A percentile compares a stretch with the other conserved stretches of the same genome.
phyloP scores from a whole-genome alignment of 371 early-diverging fungal species.

The Haplosporangium sp. region DNA sequence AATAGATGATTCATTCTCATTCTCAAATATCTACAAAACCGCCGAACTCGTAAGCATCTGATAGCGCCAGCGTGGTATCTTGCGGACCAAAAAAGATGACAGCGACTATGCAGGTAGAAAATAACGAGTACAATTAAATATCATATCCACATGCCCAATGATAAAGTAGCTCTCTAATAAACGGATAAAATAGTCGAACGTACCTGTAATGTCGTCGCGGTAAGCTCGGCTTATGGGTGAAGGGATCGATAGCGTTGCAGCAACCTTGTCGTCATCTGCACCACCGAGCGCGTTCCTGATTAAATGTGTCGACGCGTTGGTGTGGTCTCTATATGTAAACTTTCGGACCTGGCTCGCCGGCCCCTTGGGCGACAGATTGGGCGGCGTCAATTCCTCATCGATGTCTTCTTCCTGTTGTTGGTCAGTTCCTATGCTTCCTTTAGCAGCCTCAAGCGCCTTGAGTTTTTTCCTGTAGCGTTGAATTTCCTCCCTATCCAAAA shows the following conservation, averaged over 20 bases:
- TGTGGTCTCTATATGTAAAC: conserved; percentile 44
- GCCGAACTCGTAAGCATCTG: background rate
- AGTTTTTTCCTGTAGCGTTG: conserved; percentile 7
- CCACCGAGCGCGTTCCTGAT: conserved; percentile 83
- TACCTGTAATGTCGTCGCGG: conserved; percentile 95
- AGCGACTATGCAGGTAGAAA: background rate
- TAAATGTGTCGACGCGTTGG: conserved; percentile 88
- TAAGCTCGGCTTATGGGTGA: conserved; percentile 68
- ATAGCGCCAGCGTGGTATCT: background rate
- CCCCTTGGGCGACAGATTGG: conserved; percentile 17
- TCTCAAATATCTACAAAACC: background rate
- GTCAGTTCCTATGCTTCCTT: background rate
- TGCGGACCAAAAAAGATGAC: background rate
- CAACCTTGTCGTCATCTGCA: conserved; percentile 52
- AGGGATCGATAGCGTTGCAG: conserved; percentile 41
- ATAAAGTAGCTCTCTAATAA: background rate
- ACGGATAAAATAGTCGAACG: conserved; percentile 8
- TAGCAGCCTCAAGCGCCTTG: background rate
- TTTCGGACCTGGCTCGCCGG: conserved; percentile 17
- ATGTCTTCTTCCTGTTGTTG: conserved; percentile 18
- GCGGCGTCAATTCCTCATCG: conserved; percentile 59
- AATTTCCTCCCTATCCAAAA: conserved; percentile 18
- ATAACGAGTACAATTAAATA: background rate
- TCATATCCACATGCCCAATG: too few species aligned
- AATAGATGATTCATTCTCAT: background rate